These are phyloP conservation scores for Syncephalastrum racemosum DNA, from an alignment of 371 early-diverging fungal genomes.

Conservation along the genomic window DNA sequence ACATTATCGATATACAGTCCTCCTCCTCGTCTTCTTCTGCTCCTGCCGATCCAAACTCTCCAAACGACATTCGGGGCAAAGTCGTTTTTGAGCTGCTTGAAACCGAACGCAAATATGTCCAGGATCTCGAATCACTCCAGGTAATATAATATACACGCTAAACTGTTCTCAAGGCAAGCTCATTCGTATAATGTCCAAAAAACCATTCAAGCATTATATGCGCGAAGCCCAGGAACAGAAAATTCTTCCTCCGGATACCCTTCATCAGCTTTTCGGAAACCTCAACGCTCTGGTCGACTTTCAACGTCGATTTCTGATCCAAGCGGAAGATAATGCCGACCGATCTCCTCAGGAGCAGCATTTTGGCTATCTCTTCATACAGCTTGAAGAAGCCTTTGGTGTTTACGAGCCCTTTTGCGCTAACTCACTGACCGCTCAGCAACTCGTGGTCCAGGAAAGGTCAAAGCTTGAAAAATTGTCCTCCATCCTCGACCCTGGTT, in stretches of 20 bases:
- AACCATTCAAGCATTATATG: slow-evolving; percentile 49
- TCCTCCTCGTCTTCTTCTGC: slow-evolving; percentile 7
- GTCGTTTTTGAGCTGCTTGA: slow-evolving; percentile 59
- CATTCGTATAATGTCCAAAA: no score
- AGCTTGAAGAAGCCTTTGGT: slow-evolving; percentile 80
- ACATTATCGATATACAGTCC: slow-evolving; percentile 27
- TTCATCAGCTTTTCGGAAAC: slow-evolving; percentile 86
- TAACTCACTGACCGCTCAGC: slow-evolving; percentile 81
- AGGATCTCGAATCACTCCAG: slow-evolving; percentile 73
- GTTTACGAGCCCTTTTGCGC: slow-evolving; percentile 95
- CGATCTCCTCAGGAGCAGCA: slow-evolving; percentile 75
- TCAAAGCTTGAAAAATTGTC: slow-evolving; percentile 52
- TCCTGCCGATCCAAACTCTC: slow-evolving; percentile 47
- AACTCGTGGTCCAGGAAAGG: slow-evolving; percentile 45
- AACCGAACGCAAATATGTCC: slow-evolving; percentile 35
- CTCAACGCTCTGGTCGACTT: slow-evolving; percentile 93
- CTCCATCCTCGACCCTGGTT: slow-evolving; percentile 77
- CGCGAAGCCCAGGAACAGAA: slow-evolving; percentile 54
- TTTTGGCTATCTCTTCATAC: slow-evolving; percentile 80
- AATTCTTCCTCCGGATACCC: slow-evolving; percentile 70
- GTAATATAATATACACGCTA: slow-evolving; percentile 13
- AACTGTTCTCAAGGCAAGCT: background rate
- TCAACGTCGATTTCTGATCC: slow-evolving; percentile 90
- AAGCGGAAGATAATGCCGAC: slow-evolving; percentile 81
- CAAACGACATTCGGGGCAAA: slow-evolving; percentile 80